Percentiles rank a stretch among this genome's conserved stretches.
Evolutionary conservation across 306 rosid species (phyloP).

Genomic region (Parietaria judaica): DNA sequence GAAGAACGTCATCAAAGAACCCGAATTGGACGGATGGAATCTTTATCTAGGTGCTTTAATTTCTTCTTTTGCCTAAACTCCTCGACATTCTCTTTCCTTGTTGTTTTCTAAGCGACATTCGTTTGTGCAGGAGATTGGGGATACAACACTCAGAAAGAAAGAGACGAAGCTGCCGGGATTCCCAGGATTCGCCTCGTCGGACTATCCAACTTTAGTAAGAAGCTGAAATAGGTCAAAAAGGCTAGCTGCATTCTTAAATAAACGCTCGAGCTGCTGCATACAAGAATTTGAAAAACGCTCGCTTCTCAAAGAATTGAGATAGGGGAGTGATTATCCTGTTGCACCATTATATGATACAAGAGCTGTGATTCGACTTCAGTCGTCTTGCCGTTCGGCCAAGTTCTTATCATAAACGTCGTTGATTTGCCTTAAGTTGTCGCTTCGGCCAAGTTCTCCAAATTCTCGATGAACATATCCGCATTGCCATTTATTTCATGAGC

Average conservation of each 20-base stretch:
- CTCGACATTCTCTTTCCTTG: not conserved
- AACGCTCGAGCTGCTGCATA: not conserved
- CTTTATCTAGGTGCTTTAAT: constrained; percentile 56
- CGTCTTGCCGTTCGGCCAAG: too few species aligned
- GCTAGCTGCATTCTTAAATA: too few species aligned
- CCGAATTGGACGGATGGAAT: constrained; percentile 74
- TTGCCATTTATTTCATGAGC: too few species aligned
- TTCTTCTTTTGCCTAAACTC: not conserved
- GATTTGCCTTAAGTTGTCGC: too few species aligned
- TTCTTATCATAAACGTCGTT: too few species aligned
- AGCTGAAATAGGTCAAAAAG: constrained; percentile 41
- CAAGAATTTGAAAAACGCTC: not conserved
- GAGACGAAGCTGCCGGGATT: constrained; percentile 68
- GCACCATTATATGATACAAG: too few species aligned
- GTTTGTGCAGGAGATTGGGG: constrained; percentile 66
- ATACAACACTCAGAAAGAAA: constrained; percentile 75
- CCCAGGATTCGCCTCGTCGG: constrained; percentile 53
- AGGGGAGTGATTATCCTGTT: too few species aligned
- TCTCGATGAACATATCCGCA: too few species aligned
- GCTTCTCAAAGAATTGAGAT: too few species aligned
- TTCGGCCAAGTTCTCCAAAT: too few species aligned
- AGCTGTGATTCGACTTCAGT: too few species aligned
- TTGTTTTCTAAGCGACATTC: constrained; percentile 13
- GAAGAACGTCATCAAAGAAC: constrained; percentile 80
- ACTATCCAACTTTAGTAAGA: constrained; percentile 56